Evolutionary conservation across 1,284 basidiomycete genomes (phyloP).

Genomic region (Ustilago bromivora): DNA sequence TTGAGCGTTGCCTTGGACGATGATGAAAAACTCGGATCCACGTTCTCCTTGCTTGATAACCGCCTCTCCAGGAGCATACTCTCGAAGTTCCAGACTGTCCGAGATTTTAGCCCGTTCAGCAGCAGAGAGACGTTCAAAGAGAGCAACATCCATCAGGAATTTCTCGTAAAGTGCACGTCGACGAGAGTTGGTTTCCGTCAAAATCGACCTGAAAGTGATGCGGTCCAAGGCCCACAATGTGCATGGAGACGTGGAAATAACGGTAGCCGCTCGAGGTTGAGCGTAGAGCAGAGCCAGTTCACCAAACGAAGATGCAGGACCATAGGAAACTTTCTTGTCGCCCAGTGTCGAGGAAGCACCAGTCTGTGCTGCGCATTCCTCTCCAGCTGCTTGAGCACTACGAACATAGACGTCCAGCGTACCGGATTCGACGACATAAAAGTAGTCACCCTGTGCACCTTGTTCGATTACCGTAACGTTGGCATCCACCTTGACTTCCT

Average conservation of each 20-base stretch:
- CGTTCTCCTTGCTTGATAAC: slow-evolving; percentile 92
- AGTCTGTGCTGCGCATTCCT: slow-evolving; percentile 46
- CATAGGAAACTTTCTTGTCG: slow-evolving; percentile 76
- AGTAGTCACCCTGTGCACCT: slow-evolving; percentile 95
- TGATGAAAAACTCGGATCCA: slow-evolving; percentile 96
- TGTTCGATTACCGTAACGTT: slow-evolving; percentile 92
- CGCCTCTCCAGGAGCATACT: slow-evolving; percentile 84
- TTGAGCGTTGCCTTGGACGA: slow-evolving; percentile 90
- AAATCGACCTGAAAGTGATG: slow-evolving; percentile 98
- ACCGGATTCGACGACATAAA: slow-evolving; percentile 95
- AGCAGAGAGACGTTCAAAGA: slow-evolving; percentile 85
- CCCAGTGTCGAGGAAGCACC: slow-evolving; percentile 44
- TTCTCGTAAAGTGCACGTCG: slow-evolving; percentile 94
- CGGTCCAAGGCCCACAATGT: slow-evolving; percentile 96
- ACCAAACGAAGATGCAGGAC: slow-evolving; percentile 88
- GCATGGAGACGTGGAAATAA: slow-evolving; percentile 82
- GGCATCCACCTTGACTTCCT: slow-evolving; percentile 80
- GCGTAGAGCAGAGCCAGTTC: slow-evolving; percentile 98
- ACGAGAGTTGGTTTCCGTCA: slow-evolving; percentile 73
- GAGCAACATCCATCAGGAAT: slow-evolving; percentile 90
- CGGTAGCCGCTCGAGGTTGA: slow-evolving; percentile 92
- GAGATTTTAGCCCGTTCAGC: slow-evolving; percentile 95
- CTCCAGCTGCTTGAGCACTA: slow-evolving; percentile 38
- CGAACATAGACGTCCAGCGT: slow-evolving; percentile 86
- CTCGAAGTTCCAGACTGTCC: slow-evolving; percentile 87